phyloP scores from a whole-genome alignment of 139 green algal species.

The Astrephomene gubernaculifera region DNA sequence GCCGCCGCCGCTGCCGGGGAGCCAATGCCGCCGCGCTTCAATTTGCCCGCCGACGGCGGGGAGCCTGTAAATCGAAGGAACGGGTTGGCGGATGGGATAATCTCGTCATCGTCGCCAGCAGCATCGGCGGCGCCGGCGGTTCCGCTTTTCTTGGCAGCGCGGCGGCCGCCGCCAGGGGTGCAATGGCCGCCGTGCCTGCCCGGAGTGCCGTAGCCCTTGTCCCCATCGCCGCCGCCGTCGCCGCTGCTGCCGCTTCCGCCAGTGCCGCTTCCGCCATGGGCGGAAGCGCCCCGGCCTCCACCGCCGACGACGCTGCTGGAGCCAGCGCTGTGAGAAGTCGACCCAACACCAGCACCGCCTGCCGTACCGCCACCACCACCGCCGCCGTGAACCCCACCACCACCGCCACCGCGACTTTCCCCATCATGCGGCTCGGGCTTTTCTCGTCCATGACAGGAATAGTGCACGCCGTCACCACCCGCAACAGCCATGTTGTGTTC shows the following conservation, averaged over 20 bases:
- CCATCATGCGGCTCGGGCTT: not conserved
- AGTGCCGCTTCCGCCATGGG: not conserved
- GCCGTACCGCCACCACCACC: not conserved
- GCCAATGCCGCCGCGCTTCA: not conserved
- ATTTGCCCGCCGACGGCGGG: conserved; percentile 18
- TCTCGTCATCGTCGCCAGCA: conserved; percentile 11
- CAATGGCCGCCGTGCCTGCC: not conserved
- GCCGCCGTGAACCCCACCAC: not conserved
- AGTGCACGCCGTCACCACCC: too few relatives aligned
- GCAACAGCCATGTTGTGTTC: too few relatives aligned
- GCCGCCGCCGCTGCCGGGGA: not conserved
- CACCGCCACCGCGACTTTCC: not conserved
- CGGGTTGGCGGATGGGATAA: conserved; percentile 28
- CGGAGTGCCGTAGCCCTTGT: not conserved
- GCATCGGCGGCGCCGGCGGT: not conserved
- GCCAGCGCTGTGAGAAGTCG: too few relatives aligned
- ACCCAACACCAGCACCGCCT: not conserved
- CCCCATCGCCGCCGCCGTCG: not conserved
- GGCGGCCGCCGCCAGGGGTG: not conserved
- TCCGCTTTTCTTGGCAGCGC: not conserved
- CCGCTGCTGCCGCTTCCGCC: not conserved
- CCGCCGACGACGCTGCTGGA: too few relatives aligned
- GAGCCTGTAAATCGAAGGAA: conserved; percentile 22
- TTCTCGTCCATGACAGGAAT: too few relatives aligned
- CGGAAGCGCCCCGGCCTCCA: not conserved